A percentile compares a stretch with the other conserved stretches of the same genome.
These are phyloP conservation scores for Mycena galopus DNA, from an alignment of 768 basidiomycete genomes.

Conservation along the genomic window DNA sequence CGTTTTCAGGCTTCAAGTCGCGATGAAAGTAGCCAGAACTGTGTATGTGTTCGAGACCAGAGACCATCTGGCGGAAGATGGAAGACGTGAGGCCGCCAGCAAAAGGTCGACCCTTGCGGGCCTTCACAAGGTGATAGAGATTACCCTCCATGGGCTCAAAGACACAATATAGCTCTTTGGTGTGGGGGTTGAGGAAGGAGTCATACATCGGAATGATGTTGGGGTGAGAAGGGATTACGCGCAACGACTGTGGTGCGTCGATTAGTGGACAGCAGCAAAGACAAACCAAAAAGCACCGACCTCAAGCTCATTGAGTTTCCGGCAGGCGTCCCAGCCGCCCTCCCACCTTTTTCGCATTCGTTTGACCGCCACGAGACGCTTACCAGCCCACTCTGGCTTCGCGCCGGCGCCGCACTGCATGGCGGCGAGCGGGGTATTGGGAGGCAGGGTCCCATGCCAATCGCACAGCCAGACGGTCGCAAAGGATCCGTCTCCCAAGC, in stretches of 20 bases:
- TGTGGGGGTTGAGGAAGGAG: constrained; percentile 95
- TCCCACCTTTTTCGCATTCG: constrained; percentile 99
- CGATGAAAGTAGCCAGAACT: constrained; percentile 95
- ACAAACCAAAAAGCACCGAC: constrained; percentile 58
- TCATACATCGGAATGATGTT: constrained; percentile 99
- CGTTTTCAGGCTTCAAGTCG: constrained; percentile 99
- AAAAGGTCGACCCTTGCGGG: constrained; percentile 92
- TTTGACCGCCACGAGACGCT: constrained; percentile 96
- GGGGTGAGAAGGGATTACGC: constrained; percentile 93
- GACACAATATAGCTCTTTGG: constrained; percentile 98
- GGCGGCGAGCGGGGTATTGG: constrained; percentile 90
- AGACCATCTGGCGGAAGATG: constrained; percentile 92
- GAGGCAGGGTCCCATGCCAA: constrained; percentile 96
- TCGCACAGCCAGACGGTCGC: constrained; percentile 99
- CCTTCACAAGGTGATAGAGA: constrained; percentile 98
- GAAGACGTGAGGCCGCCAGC: constrained; percentile 97
- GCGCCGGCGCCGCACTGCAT: constrained; percentile 97
- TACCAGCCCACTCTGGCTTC: constrained; percentile 93
- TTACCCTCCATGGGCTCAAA: constrained; percentile 99
- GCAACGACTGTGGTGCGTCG: constrained; percentile 77
- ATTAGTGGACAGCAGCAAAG: constrained; percentile 30
- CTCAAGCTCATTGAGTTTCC: constrained; percentile 94
- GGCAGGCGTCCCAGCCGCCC: constrained; percentile 98
- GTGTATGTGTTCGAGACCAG: constrained; percentile 95
- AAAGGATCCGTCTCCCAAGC: constrained; percentile 97